Evolutionary conservation across 192 early-diverging fungal genomes (phyloP), one percentile per base, ranked within the genome.

Genomic region (Pilaira anomala): DNA sequence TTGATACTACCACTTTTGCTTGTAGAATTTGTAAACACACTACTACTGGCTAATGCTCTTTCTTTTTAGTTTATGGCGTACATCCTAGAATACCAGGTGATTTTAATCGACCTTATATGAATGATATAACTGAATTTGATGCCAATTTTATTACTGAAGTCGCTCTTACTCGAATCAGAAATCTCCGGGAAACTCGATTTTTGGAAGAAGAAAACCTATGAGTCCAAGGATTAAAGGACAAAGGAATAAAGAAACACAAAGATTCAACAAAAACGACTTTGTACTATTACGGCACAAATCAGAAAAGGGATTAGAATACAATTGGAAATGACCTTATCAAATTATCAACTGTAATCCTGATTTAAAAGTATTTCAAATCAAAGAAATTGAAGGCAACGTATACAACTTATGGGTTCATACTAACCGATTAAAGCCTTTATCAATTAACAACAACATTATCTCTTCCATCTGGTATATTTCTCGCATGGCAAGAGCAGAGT

Each of bases 381-480:
- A 62, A 39, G 30, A 36, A 19, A 51, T 62, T 16, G 19, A 14
- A 3, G 61, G 61, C 19, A 22, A 49, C 6, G 40, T 18, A 1
- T 52, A 51, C 14, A n/a, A 39, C 7, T 49, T 48, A 2, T 62
- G 61, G 61, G 61, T 51, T 0, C 61, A 50, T 24, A 39, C 42
- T 0, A 48, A 62, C 18, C 30, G 61, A 6, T 49, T 62, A 2
- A 14, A 57, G 21, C 2, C 22, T 7, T 22, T 30, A 13, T 25
- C 28, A 6, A 19, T 7, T 49, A 9, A 5, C 7, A 21, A 7
- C 19, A 19, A 12, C 3, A 1, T 7, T 24, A 22, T 49, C 48
- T 8, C 14, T 5, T 1, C 26, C 9, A 13, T 28, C 25, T 55
- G 52, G 52, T 55, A 55, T 33, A 55, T 55, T 55, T 13, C 52